These are phyloP conservation scores for Trametes pubescens DNA, from an alignment of 1,284 basidiomycete species.

Conservation along the genomic window DNA sequence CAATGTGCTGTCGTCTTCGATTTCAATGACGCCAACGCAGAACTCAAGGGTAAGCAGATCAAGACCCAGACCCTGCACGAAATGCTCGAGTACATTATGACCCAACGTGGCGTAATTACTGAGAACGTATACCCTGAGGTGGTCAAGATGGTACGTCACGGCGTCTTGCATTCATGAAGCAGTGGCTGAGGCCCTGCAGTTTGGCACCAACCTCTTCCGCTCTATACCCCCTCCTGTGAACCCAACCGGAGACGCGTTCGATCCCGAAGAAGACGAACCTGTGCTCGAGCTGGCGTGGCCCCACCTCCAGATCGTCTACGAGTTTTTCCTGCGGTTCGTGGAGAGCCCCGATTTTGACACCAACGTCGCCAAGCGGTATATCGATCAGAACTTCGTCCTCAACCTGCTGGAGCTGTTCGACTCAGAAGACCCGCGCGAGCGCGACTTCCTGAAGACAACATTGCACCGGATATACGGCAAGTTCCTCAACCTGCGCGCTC, in stretches of 20 bases:
- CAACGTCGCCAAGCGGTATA: slow-evolving; percentile 96
- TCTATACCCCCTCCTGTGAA: slow-evolving; percentile 99
- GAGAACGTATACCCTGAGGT: slow-evolving; percentile 99
- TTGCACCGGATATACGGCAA: slow-evolving; percentile 99
- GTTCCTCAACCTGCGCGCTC: slow-evolving; percentile 98
- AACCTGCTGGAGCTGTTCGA: slow-evolving; percentile 98
- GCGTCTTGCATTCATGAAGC: slow-evolving; percentile 7
- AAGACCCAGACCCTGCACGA: slow-evolving; percentile 98
- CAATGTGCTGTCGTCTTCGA: slow-evolving; percentile 98
- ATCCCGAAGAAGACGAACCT: slow-evolving; percentile 99
- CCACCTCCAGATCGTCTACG: slow-evolving; percentile 99
- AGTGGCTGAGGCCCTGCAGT: slow-evolving; percentile 56
- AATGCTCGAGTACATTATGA: slow-evolving; percentile 99
- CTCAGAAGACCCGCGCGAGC: slow-evolving; percentile 98
- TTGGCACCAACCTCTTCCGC: slow-evolving; percentile 97
- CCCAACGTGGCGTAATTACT: slow-evolving; percentile 95
- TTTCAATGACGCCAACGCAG: slow-evolving; percentile 97
- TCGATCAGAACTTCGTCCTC: slow-evolving; percentile 96
- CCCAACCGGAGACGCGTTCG: slow-evolving; percentile 97
- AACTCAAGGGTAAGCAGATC: slow-evolving; percentile 97
- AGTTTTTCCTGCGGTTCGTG: slow-evolving; percentile 99
- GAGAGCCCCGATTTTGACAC: slow-evolving; percentile 99
- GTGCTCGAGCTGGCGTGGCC: slow-evolving; percentile 99
- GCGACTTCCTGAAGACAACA: slow-evolving; percentile 99
- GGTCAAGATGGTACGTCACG: slow-evolving; percentile 87